Evolutionary conservation across 2,329 filamentous ascomycete genomes (phyloP).

Genomic region (Epichloe hybrida): DNA sequence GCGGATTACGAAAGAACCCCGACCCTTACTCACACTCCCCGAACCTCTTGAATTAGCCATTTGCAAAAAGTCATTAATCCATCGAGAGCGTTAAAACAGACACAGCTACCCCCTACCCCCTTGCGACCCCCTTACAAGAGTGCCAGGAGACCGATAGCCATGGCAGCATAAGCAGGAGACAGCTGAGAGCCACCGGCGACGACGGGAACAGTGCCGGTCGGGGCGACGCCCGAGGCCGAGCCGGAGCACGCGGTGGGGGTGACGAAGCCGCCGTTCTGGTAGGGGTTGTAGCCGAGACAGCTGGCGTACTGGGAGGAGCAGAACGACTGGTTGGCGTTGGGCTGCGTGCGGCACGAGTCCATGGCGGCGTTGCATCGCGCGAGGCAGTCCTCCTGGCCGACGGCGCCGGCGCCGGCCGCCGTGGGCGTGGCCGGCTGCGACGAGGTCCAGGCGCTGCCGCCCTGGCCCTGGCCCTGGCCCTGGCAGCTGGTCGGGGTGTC

Average conservation of each 20-base stretch:
- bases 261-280: background rate
- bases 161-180: slow-evolving; percentile 2
- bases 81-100: too few relatives aligned
- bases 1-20: too few relatives aligned
- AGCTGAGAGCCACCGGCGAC: background rate
- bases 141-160: background rate
- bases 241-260: background rate
- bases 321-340: background rate
- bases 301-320: too few relatives aligned
- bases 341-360: background rate
- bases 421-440: background rate
- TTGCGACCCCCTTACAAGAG: background rate
- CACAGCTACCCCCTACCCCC: too few relatives aligned
- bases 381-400: background rate
- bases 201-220: background rate
- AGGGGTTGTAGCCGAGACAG: slow-evolving; percentile 2
- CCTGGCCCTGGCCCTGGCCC: too few relatives aligned
- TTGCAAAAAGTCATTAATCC: too few relatives aligned
- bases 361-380: background rate
- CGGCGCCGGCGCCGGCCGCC: too few relatives aligned
- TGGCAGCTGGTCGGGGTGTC: too few relatives aligned
- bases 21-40: too few relatives aligned
- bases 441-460: too few relatives aligned
- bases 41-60: too few relatives aligned
- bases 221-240: background rate